Base-by-base conservation (phyloP, 2,329 filamentous ascomycete species). In the Aspergillus glaucus region DNA sequence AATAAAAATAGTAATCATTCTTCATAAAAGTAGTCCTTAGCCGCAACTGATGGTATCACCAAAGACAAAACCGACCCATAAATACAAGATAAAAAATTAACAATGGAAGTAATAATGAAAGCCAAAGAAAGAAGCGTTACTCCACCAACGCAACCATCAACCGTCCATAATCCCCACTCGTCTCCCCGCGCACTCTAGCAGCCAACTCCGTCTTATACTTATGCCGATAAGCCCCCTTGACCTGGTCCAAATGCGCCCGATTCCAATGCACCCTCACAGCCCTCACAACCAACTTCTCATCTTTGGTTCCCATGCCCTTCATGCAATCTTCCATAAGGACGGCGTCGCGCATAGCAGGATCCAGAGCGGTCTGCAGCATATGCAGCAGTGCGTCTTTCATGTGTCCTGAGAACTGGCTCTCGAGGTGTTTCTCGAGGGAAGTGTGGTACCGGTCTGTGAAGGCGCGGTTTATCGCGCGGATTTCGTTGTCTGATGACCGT, bases 211-310 rank as follows among this genome's bases (percentile, higher is more conserved):
- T 81, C 57, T 80, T 78, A 68, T 85, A 94, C 43, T 79, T 78
- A 59, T 86, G 80, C 61, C 83, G 76, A 68, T 90, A 97, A 8
- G 87, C 89, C 0, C 76, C 79, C 70, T 88, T 90, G 49, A 95
- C 85, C 56, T 88, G 85, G 45, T 82, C 80, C 75, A 95, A 77
- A 57, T 87, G 81, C 47, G 75, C 77, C 34, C 78, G 77, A 63
- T 95, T 82, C 92, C 92, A 97, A 68, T 97, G 92, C 44, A 81
- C 77, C 19, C 88, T 79, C 1, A 96, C 81, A 3, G 93, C 78
- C n/a, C 90, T 79, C 24, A 84, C 79, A 14, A 94, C 80, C 3
- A 97, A 78, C 7, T 91, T 75, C 28, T 83, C 74, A 54, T 98
- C 91, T 67, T 93, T 92, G 9, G 93, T 97, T 2, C 92, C 92